Conservation (phyloP, 1,139 yeast species). For the Taiozyma sp. region DNA sequence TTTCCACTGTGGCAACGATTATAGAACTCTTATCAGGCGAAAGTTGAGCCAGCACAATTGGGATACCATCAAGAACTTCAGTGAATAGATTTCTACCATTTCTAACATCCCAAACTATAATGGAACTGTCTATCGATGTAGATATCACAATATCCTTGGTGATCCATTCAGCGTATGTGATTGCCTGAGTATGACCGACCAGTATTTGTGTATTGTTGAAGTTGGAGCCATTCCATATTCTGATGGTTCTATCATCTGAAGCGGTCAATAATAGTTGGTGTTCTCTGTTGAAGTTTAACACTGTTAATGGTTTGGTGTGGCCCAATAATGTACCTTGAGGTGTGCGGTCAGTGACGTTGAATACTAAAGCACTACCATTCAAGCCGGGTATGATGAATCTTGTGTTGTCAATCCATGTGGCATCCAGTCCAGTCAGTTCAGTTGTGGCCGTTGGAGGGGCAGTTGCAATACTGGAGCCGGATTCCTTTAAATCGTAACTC, state of each 20-base stretch:
- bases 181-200: constrained; percentile 50
- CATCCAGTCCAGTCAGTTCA: constrained; percentile 40
- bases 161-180: constrained; percentile 53
- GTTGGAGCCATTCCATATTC: constrained; percentile 68
- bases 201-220: constrained; percentile 39
- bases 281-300: constrained; percentile 44
- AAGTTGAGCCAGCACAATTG: constrained; percentile 47
- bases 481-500: constrained; percentile 30
- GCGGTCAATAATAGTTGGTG: constrained; percentile 61
- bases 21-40: constrained; percentile 37
- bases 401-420: constrained; percentile 67
- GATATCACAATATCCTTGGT: constrained; percentile 32
- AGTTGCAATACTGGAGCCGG: constrained; percentile 3
- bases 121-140: constrained; percentile 64
- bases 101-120: constrained; percentile 61
- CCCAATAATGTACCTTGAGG: constrained; percentile 65
- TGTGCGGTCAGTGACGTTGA: constrained; percentile 43
- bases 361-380: constrained; percentile 52
- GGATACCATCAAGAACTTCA: constrained; percentile 39
- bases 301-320: constrained; percentile 58
- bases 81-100: constrained; percentile 36
- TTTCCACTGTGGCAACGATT: constrained; percentile 21
- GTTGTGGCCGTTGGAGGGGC: background rate
- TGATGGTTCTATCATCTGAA: constrained; percentile 67
- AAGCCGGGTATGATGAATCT: constrained; percentile 69